These are phyloP conservation scores for Kazachstania taianensis DNA, from an alignment of 805 yeast species.

Conservation along the genomic window DNA sequence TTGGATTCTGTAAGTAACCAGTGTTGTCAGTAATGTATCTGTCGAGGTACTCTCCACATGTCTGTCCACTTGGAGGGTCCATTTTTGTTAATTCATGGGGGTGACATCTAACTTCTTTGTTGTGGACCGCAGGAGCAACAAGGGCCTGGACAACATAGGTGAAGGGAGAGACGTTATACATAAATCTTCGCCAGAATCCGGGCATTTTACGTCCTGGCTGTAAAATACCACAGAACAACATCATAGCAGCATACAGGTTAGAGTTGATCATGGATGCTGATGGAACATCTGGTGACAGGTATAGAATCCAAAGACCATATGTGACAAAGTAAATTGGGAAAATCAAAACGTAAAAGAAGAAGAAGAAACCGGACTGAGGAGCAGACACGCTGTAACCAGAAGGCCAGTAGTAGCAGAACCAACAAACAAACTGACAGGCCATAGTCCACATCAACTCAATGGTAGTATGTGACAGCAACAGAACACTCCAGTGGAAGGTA, in stretches of 20 bases:
- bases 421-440: slow-evolving; percentile 34
- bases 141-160: slow-evolving; percentile 39
- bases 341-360: slow-evolving; percentile 36
- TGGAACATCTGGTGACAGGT: slow-evolving; percentile 36
- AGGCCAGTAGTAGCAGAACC: slow-evolving; percentile 41
- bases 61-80: slow-evolving; percentile 38
- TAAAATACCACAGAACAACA: slow-evolving; percentile 45
- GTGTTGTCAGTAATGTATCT: slow-evolving; percentile 26
- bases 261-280: slow-evolving; percentile 35
- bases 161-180: slow-evolving; percentile 38
- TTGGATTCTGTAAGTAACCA: slow-evolving; percentile 38
- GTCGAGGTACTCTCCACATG: slow-evolving; percentile 38
- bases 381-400: slow-evolving; percentile 35
- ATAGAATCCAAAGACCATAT: slow-evolving; percentile 44
- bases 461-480: slow-evolving; percentile 35
- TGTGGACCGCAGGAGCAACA: slow-evolving; percentile 33
- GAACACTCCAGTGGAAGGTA: slow-evolving; percentile 58
- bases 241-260: slow-evolving; percentile 41
- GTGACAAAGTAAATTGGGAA: slow-evolving; percentile 43
- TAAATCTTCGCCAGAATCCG: slow-evolving; percentile 37
- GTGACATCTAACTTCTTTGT: slow-evolving; percentile 31
- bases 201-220: slow-evolving; percentile 38
- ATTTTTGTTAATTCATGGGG: slow-evolving; percentile 30
- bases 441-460: slow-evolving; percentile 42
- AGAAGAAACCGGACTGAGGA: slow-evolving; percentile 43